These are phyloP conservation scores for Mortierella sp. DNA, from an alignment of 371 early-diverging fungal genomes.

Conservation along the genomic window DNA sequence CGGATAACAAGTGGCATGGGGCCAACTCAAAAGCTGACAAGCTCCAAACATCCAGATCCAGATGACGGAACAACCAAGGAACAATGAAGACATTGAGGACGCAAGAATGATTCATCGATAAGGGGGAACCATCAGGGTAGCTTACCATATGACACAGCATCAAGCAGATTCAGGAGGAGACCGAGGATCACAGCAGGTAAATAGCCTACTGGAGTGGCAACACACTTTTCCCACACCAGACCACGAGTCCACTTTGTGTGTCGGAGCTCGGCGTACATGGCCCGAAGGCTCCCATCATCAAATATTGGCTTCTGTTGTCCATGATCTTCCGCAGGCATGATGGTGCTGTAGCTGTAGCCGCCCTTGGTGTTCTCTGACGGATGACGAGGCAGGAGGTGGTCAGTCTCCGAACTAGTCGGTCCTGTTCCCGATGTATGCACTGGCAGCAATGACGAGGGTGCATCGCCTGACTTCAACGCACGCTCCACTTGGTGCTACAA, in stretches of 20 bases:
- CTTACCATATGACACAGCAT: conserved; percentile 89
- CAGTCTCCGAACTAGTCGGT: conserved; percentile 21
- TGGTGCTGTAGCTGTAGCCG: conserved; percentile 25
- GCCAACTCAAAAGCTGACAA: no score
- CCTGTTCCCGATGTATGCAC: conserved; percentile 1
- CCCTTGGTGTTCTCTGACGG: conserved; percentile 15
- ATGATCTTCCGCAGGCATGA: conserved; percentile 8
- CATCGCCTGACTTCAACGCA: no score
- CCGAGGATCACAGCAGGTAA: conserved; percentile 93
- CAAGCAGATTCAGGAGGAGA: conserved; percentile 89
- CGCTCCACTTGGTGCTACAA: no score
- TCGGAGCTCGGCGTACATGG: conserved; percentile 33
- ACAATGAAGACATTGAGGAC: no score
- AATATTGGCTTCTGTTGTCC: conserved; percentile 10
- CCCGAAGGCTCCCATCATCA: conserved; percentile 18
- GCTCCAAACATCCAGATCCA: no score
- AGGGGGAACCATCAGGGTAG: no score
- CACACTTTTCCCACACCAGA: conserved; percentile 34
- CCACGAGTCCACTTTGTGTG: conserved; percentile 37
- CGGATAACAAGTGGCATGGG: no score
- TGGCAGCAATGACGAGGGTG: conserved; percentile 13
- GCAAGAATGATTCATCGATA: no score
- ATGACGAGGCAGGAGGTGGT: conserved; percentile 27
- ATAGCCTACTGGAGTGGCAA: conserved; percentile 63
- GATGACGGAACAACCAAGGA: no score